Evolutionary conservation across 129 eudicot genomes (phyloP).

Genomic region (Erigeron canadensis): DNA sequence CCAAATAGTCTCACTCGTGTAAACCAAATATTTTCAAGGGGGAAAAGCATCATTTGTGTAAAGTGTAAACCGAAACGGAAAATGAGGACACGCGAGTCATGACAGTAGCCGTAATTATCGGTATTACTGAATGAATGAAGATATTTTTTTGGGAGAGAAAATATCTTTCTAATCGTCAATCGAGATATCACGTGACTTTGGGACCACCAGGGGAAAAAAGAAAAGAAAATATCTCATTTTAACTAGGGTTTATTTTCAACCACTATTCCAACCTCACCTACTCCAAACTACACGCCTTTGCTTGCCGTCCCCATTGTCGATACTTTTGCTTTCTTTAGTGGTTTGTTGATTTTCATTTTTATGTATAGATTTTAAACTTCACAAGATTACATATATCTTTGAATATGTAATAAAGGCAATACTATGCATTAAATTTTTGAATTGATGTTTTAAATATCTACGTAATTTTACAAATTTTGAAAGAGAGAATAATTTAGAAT

Average conservation of each 20-base stretch:
- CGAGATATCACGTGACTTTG: constrained; percentile 16
- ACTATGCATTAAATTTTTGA: too few relatives aligned
- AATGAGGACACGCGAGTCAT: neutral
- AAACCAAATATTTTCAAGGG: neutral
- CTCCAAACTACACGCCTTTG: neutral
- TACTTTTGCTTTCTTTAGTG: too few relatives aligned
- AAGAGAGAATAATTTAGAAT: too few relatives aligned
- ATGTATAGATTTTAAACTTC: too few relatives aligned
- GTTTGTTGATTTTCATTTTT: too few relatives aligned
- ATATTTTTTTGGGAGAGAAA: neutral
- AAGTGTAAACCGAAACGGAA: neutral
- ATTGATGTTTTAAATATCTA: too few relatives aligned
- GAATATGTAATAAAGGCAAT: too few relatives aligned
- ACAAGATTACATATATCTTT: too few relatives aligned
- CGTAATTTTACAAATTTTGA: too few relatives aligned
- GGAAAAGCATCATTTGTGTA: neutral
- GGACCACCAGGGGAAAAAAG: constrained; percentile 9
- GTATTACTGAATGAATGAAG: neutral
- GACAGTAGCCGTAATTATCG: neutral
- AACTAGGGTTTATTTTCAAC: constrained; percentile 31
- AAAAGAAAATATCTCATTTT: constrained; percentile 9
- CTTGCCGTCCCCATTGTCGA: neutral
- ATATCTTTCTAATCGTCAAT: neutral
- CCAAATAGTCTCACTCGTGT: too few relatives aligned
- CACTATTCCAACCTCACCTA: constrained; percentile 12